A percentile compares a stretch with the other conserved stretches of the same genome.
These are phyloP conservation scores for Monilinia laxa DNA, from an alignment of 2,329 filamentous ascomycete species.

Conservation along the genomic window DNA sequence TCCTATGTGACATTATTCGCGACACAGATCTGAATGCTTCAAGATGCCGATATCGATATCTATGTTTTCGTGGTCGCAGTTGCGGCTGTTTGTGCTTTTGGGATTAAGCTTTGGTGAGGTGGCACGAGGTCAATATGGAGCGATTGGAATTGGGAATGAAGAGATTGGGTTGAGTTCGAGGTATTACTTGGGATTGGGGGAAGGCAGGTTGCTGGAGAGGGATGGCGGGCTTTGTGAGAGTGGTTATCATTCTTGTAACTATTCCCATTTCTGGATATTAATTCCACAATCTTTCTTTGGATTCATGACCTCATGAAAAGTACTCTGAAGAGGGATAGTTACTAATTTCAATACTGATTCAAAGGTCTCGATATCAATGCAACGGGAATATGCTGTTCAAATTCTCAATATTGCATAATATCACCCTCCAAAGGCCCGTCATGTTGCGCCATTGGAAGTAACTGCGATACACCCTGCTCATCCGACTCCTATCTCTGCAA, in stretches of 20 bases:
- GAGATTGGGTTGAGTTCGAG: constrained; percentile 31
- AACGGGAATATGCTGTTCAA: constrained; percentile 44
- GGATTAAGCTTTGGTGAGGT: neutral
- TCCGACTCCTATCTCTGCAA: constrained; percentile 38
- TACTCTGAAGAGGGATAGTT: too few species aligned
- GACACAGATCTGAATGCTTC: neutral
- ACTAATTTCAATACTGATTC: neutral
- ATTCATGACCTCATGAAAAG: neutral
- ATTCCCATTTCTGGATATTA: neutral
- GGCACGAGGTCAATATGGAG: constrained; percentile 10
- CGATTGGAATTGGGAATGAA: constrained; percentile 6
- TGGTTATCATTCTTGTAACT: constrained; percentile 36
- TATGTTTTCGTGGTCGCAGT: neutral
- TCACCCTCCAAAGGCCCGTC: constrained; percentile 39
- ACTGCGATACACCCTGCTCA: constrained; percentile 45
- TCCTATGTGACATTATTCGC: neutral
- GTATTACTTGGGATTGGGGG: constrained; percentile 30
- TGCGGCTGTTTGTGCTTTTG: neutral
- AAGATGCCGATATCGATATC: constrained; percentile 4
- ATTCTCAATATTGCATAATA: constrained; percentile 50
- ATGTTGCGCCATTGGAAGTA: constrained; percentile 47
- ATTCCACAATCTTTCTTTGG: neutral
- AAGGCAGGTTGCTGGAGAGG: constrained; percentile 25
- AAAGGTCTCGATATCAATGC: constrained; percentile 47
- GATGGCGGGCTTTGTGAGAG: constrained; percentile 29